phyloP scores from a whole-genome alignment of 768 basidiomycete species.

The Xerocomellus intermedius region DNA sequence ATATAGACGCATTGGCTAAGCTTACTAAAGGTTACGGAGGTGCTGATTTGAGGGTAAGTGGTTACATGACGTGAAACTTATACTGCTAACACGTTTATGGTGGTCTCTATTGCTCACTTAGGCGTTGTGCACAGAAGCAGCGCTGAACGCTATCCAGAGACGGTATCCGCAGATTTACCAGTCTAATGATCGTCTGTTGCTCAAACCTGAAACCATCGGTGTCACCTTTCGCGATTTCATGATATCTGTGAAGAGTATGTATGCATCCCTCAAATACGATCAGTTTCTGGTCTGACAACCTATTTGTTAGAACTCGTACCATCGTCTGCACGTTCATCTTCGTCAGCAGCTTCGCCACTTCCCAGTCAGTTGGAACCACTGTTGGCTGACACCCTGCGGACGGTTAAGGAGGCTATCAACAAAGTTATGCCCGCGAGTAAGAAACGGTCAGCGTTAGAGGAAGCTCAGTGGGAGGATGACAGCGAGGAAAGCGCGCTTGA shows the following conservation, averaged over 20 bases:
- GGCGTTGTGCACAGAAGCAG: conserved; percentile 97
- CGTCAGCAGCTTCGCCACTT: conserved; percentile 81
- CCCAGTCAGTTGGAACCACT: conserved; percentile 83
- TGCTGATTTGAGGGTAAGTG: conserved; percentile 85
- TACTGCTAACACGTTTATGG: conserved; percentile 1
- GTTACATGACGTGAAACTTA: background rate
- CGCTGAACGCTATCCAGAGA: conserved; percentile 92
- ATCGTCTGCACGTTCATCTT: conserved; percentile 88
- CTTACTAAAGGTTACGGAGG: conserved; percentile 98
- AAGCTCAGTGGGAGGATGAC: conserved; percentile 89
- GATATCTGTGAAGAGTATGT: conserved; percentile 96
- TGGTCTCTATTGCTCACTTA: conserved; percentile 21
- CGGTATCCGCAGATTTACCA: conserved; percentile 98
- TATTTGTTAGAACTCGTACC: conserved; percentile 76
- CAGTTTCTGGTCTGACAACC: conserved; percentile 2
- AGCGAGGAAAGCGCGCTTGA: conserved; percentile 83
- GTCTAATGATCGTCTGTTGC: conserved; percentile 76
- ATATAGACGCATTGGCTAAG: conserved; percentile 69
- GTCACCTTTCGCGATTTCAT: conserved; percentile 91
- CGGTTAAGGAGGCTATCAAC: conserved; percentile 68
- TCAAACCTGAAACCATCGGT: conserved; percentile 82
- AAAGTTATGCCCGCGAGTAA: conserved; percentile 79
- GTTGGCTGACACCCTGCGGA: conserved; percentile 63
- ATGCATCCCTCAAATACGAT: conserved; percentile 21
- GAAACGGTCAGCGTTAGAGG: conserved; percentile 82